These are phyloP conservation scores for Penicillium ochrochloron DNA, from an alignment of 495 filamentous ascomycete species.

Conservation along the genomic window DNA sequence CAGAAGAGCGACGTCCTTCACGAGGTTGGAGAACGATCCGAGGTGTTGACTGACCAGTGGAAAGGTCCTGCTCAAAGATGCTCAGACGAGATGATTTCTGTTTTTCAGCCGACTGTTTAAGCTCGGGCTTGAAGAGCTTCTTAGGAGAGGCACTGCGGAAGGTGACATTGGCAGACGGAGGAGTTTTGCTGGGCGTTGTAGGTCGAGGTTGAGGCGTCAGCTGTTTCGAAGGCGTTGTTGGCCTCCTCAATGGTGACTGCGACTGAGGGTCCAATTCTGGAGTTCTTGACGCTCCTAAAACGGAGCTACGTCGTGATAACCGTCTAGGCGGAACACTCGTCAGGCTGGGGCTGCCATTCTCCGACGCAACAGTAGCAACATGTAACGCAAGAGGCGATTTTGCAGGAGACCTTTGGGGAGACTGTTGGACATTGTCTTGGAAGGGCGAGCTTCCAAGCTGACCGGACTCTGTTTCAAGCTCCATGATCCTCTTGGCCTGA, in stretches of 20 bases:
- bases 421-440: constrained; percentile 42
- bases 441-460: constrained; percentile 60
- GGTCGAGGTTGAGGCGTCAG: constrained; percentile 55
- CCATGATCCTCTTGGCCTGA: constrained; percentile 63
- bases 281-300: constrained; percentile 45
- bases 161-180: constrained; percentile 51
- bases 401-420: constrained; percentile 34
- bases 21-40: constrained; percentile 68
- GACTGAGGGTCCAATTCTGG: constrained; percentile 45
- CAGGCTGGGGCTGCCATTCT: constrained; percentile 63
- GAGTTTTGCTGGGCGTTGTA: constrained; percentile 58
- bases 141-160: constrained; percentile 58
- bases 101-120: constrained; percentile 46
- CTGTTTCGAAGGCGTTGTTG: constrained; percentile 54
- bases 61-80: constrained; percentile 62
- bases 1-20: constrained; percentile 65
- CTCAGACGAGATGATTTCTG: constrained; percentile 46
- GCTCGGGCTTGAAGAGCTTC: constrained; percentile 56
- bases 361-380: constrained; percentile 54
- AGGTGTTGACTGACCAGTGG: constrained; percentile 63
- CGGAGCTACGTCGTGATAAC: constrained; percentile 53
- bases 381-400: constrained; percentile 39
- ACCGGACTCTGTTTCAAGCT: constrained; percentile 59
- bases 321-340: constrained; percentile 58
- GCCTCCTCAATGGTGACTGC: constrained; percentile 48